These are phyloP conservation scores for Hyaloscypha hepaticicola DNA, from an alignment of 495 filamentous ascomycete species.

Conservation along the genomic window DNA sequence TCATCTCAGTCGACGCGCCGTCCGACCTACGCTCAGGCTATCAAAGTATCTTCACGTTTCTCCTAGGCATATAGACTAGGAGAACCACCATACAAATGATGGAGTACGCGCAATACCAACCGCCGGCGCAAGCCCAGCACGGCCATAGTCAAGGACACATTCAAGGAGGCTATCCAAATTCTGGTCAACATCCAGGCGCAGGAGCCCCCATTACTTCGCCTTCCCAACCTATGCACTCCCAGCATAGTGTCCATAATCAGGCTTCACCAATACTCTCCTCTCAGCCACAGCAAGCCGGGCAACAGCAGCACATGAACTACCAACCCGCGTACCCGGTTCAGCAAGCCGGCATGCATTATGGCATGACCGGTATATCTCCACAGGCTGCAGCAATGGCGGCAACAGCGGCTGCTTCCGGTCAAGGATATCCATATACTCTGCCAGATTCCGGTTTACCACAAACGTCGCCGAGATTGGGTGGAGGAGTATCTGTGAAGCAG, in stretches of 20 bases:
- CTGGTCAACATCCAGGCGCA: constrained; percentile 44
- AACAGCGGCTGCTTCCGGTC: constrained; percentile 66
- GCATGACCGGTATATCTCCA: constrained; percentile 50
- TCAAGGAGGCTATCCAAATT: constrained; percentile 44
- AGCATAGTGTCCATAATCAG: constrained; percentile 52
- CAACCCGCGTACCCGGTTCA: constrained; percentile 56
- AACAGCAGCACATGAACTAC: constrained; percentile 53
- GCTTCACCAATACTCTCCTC: constrained; percentile 64
- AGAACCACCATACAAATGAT: constrained; percentile 48
- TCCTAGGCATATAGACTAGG: constrained; percentile 31
- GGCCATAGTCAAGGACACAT: constrained; percentile 51
- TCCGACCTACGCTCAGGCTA: not conserved
- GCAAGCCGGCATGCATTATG: constrained; percentile 59
- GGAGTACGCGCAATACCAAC: constrained; percentile 68
- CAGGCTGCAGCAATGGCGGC: constrained; percentile 70
- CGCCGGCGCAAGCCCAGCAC: constrained; percentile 55
- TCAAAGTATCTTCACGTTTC: constrained; percentile 23
- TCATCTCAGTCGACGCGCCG: constrained; percentile 8
- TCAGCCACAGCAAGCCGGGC: constrained; percentile 51
- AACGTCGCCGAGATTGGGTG: constrained; percentile 58
- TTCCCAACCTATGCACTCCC: constrained; percentile 52
- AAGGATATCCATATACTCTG: constrained; percentile 53
- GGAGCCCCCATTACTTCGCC: constrained; percentile 56
- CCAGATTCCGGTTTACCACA: constrained; percentile 55
- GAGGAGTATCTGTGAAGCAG: constrained; percentile 53